Evolutionary conservation across 345 rosid species (phyloP).

Genomic region (Linum lewisii): DNA sequence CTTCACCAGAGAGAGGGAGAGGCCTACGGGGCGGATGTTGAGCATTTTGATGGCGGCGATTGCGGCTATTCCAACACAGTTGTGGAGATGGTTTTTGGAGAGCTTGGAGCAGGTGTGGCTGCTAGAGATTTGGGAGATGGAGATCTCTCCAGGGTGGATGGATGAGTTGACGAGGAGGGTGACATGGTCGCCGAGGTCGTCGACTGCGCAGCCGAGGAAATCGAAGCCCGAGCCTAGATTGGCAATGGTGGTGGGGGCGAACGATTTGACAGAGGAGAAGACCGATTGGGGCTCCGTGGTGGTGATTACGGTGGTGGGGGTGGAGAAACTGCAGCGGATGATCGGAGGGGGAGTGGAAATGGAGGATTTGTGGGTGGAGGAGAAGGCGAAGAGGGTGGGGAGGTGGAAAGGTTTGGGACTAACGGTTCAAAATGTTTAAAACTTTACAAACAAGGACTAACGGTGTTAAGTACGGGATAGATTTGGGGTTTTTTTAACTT

Average conservation of each 20-base stretch:
- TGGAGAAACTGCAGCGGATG: neutral
- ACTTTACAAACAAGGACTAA: too few relatives aligned
- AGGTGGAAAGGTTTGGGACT: too few relatives aligned
- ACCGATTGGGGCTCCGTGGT: neutral
- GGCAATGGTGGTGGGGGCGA: conserved; percentile 3
- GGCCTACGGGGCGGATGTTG: neutral
- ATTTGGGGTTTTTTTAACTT: too few relatives aligned
- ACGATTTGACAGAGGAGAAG: neutral
- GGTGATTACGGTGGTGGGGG: too few relatives aligned
- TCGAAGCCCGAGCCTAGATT: neutral
- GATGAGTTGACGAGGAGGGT: neutral
- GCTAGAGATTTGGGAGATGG: neutral
- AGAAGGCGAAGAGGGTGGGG: too few relatives aligned
- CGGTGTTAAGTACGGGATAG: too few relatives aligned
- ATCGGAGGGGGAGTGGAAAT: neutral
- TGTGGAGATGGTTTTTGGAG: neutral
- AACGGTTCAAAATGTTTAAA: too few relatives aligned
- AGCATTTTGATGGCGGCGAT: conserved; percentile 2
- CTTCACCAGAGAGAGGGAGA: conserved; percentile 1
- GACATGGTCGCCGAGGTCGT: conserved; percentile 3
- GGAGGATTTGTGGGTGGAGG: too few relatives aligned
- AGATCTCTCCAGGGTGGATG: neutral
- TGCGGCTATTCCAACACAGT: neutral
- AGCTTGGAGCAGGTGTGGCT: neutral
- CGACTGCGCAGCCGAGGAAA: conserved; percentile 5